Conservation (phyloP, 176 grass and related monocot species). For the Alloteropsis semialata region DNA sequence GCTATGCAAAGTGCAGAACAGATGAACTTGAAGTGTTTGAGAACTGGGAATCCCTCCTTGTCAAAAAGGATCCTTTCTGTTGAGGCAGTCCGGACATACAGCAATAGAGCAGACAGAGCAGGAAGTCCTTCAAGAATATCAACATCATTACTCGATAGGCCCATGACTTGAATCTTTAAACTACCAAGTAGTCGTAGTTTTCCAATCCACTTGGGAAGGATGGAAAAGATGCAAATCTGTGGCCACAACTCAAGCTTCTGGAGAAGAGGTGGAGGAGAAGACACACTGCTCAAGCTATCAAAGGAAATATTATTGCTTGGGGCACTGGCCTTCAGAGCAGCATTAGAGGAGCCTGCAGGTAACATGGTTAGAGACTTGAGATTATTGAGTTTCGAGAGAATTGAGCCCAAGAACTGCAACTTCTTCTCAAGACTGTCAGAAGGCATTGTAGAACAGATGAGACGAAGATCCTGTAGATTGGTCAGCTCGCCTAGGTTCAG, state of each 20-base stretch:
- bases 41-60: neutral
- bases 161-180: neutral
- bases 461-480: neutral
- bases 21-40: neutral
- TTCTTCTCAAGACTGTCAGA: neutral
- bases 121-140: neutral
- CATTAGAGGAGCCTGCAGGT: neutral
- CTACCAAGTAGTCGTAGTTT: neutral
- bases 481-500: neutral
- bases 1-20: neutral
- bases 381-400: neutral
- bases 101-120: neutral
- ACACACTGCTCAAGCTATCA: neutral
- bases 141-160: neutral
- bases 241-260: neutral
- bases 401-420: neutral
- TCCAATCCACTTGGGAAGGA: neutral
- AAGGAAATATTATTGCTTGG: neutral
- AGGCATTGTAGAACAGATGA: neutral
- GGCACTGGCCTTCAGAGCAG: neutral
- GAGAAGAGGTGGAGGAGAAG: neutral
- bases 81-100: neutral
- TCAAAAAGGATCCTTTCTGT: neutral
- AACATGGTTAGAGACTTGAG: neutral
- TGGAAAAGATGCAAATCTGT: neutral